Evolutionary conservation across 768 basidiomycete species (phyloP).

Genomic region (Russula virescens): DNA sequence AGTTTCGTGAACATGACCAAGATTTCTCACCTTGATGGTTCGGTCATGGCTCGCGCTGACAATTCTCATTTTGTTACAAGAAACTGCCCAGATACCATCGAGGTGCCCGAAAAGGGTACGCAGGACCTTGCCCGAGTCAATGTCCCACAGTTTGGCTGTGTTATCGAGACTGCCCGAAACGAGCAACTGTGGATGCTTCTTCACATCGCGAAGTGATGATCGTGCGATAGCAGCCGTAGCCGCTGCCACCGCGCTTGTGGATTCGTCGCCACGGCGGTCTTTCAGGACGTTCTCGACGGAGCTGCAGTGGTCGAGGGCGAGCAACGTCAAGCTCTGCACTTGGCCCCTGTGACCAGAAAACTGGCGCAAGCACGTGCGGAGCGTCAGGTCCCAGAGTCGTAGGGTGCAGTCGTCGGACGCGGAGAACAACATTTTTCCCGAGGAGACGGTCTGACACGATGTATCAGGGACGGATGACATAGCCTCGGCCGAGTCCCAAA

Average conservation of each 20-base stretch:
- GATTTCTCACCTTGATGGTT: conserved; percentile 76
- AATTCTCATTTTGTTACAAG: conserved; percentile 84
- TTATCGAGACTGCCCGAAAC: conserved; percentile 92
- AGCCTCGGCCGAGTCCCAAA: conserved; percentile 68
- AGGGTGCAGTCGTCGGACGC: conserved; percentile 94
- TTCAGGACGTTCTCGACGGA: not conserved
- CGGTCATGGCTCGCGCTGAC: conserved; percentile 93
- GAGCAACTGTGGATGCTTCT: conserved; percentile 50
- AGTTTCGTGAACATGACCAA: not conserved
- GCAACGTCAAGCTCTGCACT: conserved; percentile 83
- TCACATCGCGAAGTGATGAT: conserved; percentile 6
- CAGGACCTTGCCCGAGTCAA: conserved; percentile 72
- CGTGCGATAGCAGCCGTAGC: not conserved
- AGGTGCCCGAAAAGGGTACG: conserved; percentile 95
- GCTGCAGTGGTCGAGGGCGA: conserved; percentile 48
- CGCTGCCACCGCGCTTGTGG: not conserved
- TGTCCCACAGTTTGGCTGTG: conserved; percentile 94
- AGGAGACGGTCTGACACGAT: conserved; percentile 52
- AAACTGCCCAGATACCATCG: conserved; percentile 97
- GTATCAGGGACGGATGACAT: conserved; percentile 27
- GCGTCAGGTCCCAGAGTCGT: conserved; percentile 87
- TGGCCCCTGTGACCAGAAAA: conserved; percentile 91
- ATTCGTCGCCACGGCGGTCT: not conserved
- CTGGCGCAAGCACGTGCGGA: conserved; percentile 71
- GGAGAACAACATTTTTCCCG: conserved; percentile 95